phyloP scores from a whole-genome alignment of 345 rosid genomes.

The Draba incana region DNA sequence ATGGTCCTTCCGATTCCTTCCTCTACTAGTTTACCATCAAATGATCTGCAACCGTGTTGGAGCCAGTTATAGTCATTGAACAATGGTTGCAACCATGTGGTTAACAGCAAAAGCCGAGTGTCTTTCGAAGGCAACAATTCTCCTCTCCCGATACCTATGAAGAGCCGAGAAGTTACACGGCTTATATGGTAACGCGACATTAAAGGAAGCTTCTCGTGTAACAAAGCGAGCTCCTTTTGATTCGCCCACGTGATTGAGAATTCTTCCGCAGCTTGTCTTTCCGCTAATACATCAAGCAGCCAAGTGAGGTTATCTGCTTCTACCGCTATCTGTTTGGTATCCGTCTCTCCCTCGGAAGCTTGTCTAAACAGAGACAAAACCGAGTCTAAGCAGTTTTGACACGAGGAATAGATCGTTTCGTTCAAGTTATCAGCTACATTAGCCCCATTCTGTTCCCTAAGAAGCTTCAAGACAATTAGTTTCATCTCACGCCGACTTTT shows the following conservation, averaged over 20 bases:
- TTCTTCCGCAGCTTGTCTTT: slow-evolving; percentile 83
- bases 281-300: slow-evolving; percentile 86
- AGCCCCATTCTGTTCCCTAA: slow-evolving; percentile 66
- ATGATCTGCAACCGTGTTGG: slow-evolving; percentile 84
- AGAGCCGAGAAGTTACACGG: slow-evolving; percentile 75
- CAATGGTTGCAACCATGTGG: slow-evolving; percentile 91
- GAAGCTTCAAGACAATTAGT: slow-evolving; percentile 83
- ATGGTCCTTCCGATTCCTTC: slow-evolving; percentile 97
- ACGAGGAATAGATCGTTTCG: slow-evolving; percentile 66
- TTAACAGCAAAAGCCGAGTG: slow-evolving; percentile 65
- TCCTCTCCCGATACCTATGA: slow-evolving; percentile 91
- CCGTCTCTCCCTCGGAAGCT: slow-evolving; percentile 61
- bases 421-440: slow-evolving; percentile 63
- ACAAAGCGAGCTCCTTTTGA: slow-evolving; percentile 68
- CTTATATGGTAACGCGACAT: slow-evolving; percentile 85
- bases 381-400: slow-evolving; percentile 67
- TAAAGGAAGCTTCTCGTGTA: slow-evolving; percentile 71
- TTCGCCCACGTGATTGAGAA: slow-evolving; percentile 78
- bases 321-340: slow-evolving; percentile 67
- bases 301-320: slow-evolving; percentile 88
- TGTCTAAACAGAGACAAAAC: slow-evolving; percentile 60
- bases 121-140: slow-evolving; percentile 88
- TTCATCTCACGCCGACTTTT: slow-evolving; percentile 94
- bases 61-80: slow-evolving; percentile 94
- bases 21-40: slow-evolving; percentile 88